phyloP scores from a whole-genome alignment of 495 filamentous ascomycete genomes.

The Daldinia vernicosa region DNA sequence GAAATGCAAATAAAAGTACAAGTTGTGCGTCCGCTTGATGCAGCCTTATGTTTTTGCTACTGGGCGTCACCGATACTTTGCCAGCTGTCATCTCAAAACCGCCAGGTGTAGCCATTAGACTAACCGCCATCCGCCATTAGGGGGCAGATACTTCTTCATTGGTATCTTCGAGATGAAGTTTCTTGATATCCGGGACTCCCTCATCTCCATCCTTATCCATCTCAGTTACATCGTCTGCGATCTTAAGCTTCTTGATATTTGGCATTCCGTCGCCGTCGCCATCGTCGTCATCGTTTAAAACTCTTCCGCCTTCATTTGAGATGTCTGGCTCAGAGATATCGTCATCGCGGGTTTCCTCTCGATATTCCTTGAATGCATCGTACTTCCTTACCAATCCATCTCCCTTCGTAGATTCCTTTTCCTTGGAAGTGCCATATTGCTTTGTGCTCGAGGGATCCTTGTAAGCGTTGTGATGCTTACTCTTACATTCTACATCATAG shows the following conservation, averaged over 20 bases:
- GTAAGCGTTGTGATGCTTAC: constrained; percentile 50
- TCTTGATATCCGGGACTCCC: neutral
- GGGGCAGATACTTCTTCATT: neutral
- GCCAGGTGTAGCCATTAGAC: constrained; percentile 1
- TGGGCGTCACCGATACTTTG: constrained; percentile 40
- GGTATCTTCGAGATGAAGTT: neutral
- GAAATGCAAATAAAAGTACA: constrained; percentile 18
- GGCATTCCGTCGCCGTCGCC: constrained; percentile 5
- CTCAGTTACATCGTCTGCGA: neutral
- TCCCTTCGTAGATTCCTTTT: neutral
- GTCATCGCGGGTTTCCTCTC: neutral
- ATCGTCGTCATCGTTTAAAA: neutral
- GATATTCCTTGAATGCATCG: constrained; percentile 11
- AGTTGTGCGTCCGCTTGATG: constrained; percentile 14
- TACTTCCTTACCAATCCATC: neutral
- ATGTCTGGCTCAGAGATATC: neutral
- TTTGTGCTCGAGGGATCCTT: constrained; percentile 43
- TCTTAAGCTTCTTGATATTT: constrained; percentile 13
- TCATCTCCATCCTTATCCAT: neutral
- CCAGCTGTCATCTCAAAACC: constrained; percentile 3
- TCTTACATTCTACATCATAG: constrained; percentile 47
- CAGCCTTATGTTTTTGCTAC: neutral
- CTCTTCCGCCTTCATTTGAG: neutral
- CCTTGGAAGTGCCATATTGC: no score
- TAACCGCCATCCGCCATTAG: neutral